Evolutionary conservation across 2,329 filamentous ascomycete species (phyloP), one percentile per base, ranked within the genome.

Genomic region (Fusarium sp.): DNA sequence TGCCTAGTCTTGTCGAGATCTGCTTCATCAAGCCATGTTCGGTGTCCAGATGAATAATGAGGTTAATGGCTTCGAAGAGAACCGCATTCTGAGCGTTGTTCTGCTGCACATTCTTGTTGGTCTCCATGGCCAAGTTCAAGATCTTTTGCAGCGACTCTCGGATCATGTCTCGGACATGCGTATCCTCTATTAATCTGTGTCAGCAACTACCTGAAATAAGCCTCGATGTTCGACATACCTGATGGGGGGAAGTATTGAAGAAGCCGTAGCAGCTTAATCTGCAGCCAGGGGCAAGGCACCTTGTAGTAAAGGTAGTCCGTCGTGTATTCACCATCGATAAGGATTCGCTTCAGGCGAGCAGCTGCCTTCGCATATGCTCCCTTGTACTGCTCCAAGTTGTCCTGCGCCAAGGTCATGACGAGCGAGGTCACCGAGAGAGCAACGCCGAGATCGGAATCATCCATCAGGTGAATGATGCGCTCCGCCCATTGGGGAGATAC

Each of bases 1-100:
- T 95, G 59, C 96, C 96, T 6, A 99, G 86, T 42, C 95, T 91
- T 7, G 92, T 89, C 4, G 96, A 98, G 70, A 99, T 97, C 79
- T 98, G 95, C 78, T 97, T 92, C 95, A 99, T 98, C 62, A 99
- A 87, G 24, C 92, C 93, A 75, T 96, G 93, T 82, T 99, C 96
- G 0, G 95, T 98, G 77, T 98, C 96, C 27, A 99, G 89, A 80
- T 99, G 96, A 75, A 99, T 99, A 76, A 98, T 96, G 51, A 99
- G 90, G 80, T 99, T 98, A 83, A 99, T 99, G 27, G 96, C 97
- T 85, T 99, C 96, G 79, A 99, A 99, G 1, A 99, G 88, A 16
- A 99, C 95, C 1, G 96, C 96, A 79, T 99, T 99, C 80, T 98
- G 96, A 0, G 96, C 96, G 80, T 99, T 99, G 83, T 99, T 99